These are phyloP conservation scores for Loxodes magnus DNA, from an alignment of 73 alveolate genomes.

Conservation along the genomic window DNA sequence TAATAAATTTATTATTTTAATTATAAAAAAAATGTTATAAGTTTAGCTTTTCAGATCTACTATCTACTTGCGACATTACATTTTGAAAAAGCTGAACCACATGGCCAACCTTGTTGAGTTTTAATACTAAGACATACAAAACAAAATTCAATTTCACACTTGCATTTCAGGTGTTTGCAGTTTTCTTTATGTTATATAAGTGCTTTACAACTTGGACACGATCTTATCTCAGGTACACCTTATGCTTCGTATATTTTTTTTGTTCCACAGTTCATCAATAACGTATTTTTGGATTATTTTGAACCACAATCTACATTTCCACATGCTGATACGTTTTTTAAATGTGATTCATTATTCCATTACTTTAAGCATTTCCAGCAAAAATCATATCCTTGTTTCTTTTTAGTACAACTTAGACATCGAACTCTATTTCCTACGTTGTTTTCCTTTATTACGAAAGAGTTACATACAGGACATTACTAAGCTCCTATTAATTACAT, in stretches of 20 bases:
- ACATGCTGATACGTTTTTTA: neutral
- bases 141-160: too few species aligned
- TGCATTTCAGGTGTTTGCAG: conserved; percentile 15
- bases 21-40: too few species aligned
- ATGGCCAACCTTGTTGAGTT: too few species aligned
- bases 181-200: conserved; percentile 6
- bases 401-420: conserved; percentile 4
- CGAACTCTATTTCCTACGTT: conserved; percentile 3
- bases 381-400: neutral
- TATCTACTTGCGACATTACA: too few species aligned
- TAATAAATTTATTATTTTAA: too few species aligned
- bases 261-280: conserved; percentile 6
- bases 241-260: neutral
- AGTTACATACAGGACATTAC: conserved; percentile 8
- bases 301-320: conserved; percentile 9
- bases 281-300: neutral
- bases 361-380: conserved; percentile 13
- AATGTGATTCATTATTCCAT: too few species aligned
- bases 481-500: conserved; percentile 6
- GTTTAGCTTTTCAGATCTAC: too few species aligned
- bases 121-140: too few species aligned
- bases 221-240: conserved; percentile 8
- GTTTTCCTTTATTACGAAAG: neutral
- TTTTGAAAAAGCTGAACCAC: too few species aligned
- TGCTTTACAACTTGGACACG: conserved; percentile 20